Percentiles rank a stretch among this genome's conserved stretches.
phyloP scores from a whole-genome alignment of 768 basidiomycete species.

The Saitozyma sp. region DNA sequence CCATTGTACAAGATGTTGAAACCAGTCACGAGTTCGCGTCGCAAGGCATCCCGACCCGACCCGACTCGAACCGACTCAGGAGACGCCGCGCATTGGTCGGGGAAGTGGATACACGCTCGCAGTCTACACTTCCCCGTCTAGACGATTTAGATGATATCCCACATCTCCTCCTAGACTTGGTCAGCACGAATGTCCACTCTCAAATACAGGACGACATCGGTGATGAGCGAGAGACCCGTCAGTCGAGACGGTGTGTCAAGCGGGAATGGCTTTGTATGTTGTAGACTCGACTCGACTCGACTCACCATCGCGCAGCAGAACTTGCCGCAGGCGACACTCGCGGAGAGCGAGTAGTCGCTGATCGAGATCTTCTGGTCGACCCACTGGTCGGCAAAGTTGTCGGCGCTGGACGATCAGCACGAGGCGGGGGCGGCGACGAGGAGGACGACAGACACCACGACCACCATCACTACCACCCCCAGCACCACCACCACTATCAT shows the following conservation, averaged over 20 bases:
- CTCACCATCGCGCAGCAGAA: constrained; percentile 59
- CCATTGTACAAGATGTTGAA: no score
- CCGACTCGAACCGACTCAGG: no score
- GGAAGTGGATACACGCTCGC: no score
- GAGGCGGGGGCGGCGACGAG: no score
- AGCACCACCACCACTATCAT: not conserved
- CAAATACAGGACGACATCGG: constrained; percentile 53
- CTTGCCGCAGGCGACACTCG: constrained; percentile 91
- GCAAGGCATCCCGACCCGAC: no score
- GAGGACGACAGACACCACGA: no score
- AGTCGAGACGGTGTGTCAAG: not conserved
- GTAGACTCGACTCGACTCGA: constrained; percentile 3
- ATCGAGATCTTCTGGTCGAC: constrained; percentile 97
- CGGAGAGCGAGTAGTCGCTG: constrained; percentile 88
- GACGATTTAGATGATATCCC: constrained; percentile 68
- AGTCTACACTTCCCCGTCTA: no score
- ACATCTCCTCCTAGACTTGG: constrained; percentile 77
- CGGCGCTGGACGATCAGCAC: constrained; percentile 56
- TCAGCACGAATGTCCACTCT: constrained; percentile 58
- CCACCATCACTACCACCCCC: not conserved
- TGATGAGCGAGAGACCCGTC: constrained; percentile 7
- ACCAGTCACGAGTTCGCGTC: no score
- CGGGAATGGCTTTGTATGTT: not conserved
- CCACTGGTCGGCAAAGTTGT: constrained; percentile 92
- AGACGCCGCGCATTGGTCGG: no score